These are phyloP conservation scores for Glomus cerebriforme DNA, from an alignment of 192 early-diverging fungal genomes.

Conservation along the genomic window DNA sequence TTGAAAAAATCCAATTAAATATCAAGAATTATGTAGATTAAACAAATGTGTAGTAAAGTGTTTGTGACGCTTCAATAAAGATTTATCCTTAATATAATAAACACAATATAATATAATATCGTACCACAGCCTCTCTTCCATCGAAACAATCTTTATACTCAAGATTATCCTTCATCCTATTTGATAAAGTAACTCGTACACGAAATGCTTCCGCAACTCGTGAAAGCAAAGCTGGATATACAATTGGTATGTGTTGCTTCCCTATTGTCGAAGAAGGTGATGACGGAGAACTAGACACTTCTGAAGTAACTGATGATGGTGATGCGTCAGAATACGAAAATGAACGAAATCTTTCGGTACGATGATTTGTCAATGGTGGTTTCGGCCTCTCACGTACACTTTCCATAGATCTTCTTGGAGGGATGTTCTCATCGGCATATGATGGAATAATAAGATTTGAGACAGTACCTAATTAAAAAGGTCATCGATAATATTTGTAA, in stretches of 20 bases:
- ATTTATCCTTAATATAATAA: too few relatives aligned
- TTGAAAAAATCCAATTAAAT: conserved; percentile 4
- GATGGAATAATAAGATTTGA: conserved; percentile 21
- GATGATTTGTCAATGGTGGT: background rate
- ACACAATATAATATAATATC: conserved; percentile 12
- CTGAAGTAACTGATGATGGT: conserved; percentile 10
- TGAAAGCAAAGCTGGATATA: conserved; percentile 76
- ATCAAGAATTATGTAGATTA: conserved; percentile 15
- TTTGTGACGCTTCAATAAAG: background rate
- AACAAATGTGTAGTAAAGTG: background rate
- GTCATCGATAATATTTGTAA: conserved; percentile 22
- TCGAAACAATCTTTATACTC: conserved; percentile 86
- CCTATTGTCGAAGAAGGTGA: conserved; percentile 9
- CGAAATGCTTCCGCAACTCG: conserved; percentile 69
- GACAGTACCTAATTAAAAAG: conserved; percentile 11
- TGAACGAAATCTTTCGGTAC: conserved; percentile 30
- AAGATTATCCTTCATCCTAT: conserved; percentile 73
- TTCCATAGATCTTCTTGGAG: conserved; percentile 31
- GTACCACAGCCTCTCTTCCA: conserved; percentile 86
- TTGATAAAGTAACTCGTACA: conserved; percentile 55
- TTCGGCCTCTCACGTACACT: conserved; percentile 40
- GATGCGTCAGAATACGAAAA: conserved; percentile 34
- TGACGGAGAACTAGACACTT: conserved; percentile 15
- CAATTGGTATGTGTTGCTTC: conserved; percentile 43
- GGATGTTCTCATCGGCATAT: background rate